phyloP scores from a whole-genome alignment of 2,329 filamentous ascomycete species.

The Xylaria sp. region DNA sequence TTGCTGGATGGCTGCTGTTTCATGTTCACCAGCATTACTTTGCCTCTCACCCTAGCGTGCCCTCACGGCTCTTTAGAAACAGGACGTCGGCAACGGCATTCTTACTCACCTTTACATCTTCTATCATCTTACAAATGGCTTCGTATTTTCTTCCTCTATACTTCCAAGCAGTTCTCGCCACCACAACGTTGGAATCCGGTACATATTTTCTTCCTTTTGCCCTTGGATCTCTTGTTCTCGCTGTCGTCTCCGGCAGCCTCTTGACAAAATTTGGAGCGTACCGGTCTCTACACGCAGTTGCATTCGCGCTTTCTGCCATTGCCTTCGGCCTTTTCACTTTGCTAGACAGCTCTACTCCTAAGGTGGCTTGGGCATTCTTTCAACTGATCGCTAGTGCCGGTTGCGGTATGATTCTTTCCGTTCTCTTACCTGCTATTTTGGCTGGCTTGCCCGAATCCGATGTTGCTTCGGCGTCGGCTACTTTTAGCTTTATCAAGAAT shows the following conservation, averaged over 20 bases:
- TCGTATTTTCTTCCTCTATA: constrained; percentile 56
- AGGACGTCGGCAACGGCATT: constrained; percentile 51
- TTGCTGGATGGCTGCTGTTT: neutral
- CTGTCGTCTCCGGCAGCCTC: constrained; percentile 48
- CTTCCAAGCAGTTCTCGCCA: constrained; percentile 53
- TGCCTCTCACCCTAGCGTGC: constrained; percentile 42
- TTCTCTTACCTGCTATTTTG: constrained; percentile 46
- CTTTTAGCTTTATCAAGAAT: constrained; percentile 48
- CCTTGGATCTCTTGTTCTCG: constrained; percentile 43
- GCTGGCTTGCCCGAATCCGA: constrained; percentile 47
- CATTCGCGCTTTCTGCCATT: constrained; percentile 46
- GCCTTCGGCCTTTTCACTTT: constrained; percentile 47
- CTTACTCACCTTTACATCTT: constrained; percentile 51
- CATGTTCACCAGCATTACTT: constrained; percentile 44
- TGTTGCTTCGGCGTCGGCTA: constrained; percentile 44
- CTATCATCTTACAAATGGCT: constrained; percentile 43
- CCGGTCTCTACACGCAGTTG: constrained; percentile 45
- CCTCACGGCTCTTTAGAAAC: constrained; percentile 48
- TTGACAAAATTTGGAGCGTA: constrained; percentile 52
- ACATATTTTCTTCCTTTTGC: constrained; percentile 49
- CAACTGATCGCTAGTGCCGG: constrained; percentile 48
- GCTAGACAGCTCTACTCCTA: constrained; percentile 45
- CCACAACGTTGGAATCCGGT: constrained; percentile 37
- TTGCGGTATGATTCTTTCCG: constrained; percentile 42
- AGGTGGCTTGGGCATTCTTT: constrained; percentile 45